Evolutionary conservation across 257 asterid species (phyloP), one percentile per base, ranked within the genome.

Genomic region (Capsicum rhomboideum): DNA sequence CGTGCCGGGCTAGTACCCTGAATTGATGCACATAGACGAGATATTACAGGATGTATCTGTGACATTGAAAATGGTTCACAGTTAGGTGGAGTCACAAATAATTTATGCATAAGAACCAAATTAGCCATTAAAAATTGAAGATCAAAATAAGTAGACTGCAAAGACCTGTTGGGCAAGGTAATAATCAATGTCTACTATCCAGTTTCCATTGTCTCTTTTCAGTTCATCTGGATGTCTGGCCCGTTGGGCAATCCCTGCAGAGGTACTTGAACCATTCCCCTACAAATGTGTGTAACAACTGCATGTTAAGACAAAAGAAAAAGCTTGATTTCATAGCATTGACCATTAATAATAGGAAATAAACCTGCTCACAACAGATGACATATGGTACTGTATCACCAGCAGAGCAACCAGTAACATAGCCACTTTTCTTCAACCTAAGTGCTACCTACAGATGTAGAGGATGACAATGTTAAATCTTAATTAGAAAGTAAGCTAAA

Each of bases 201-300:
- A 97, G 84, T 86, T 93, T 59, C 83, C 93, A 75, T 90, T 92
- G 90, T 93, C 96, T 74, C 58, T 91, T 86, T 89, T 95, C 88
- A 97, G 92, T 88, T 97, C 99, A 85, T 95, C 98, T 17, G 99
- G 98, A 90, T 97, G 99, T 79, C 97, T 97, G 78, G 99, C 99
- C 79, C 99, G 95, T 88, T 91, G 98, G 84, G 99, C 94, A 88
- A 97, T 97, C 67, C 99, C 99, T 11, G 83, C 87, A 26, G 97
- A 90, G 86, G 89, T 74, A 83, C 91, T 83, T n/a, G 93, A 90
- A 82, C 91, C 92, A 85, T 84, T 91, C 83, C 95, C 99, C 99
- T 97, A 82, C 63, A 85, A 81, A 82, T 63, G 83, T 49, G 81
- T 77, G 55, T 1, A 78, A 78, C 85, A 78, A 75, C 85, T 80